Evolutionary conservation across 2,329 filamentous ascomycete species (phyloP).

Genomic region (Cercospora janseana): DNA sequence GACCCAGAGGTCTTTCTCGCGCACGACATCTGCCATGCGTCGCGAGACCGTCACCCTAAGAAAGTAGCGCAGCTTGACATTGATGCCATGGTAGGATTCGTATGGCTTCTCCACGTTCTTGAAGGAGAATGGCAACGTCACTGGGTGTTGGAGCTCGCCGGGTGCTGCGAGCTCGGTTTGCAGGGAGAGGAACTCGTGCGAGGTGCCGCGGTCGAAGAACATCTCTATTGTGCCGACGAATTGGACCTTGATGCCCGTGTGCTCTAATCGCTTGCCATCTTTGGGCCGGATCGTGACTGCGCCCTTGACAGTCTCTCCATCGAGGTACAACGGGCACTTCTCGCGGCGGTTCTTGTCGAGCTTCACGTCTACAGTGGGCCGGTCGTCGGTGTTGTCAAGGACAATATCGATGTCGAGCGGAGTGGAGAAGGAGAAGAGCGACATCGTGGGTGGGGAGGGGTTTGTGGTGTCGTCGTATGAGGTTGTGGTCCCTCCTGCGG

Average conservation of each 20-base stretch:
- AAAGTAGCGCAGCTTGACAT: slow-evolving; percentile 98
- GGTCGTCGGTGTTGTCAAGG: slow-evolving; percentile 90
- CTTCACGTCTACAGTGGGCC: slow-evolving; percentile 94
- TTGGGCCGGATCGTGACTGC: slow-evolving; percentile 93
- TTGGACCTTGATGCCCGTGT: slow-evolving; percentile 98
- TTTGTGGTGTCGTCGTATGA: background rate
- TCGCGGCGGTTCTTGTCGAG: slow-evolving; percentile 97
- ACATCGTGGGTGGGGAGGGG: slow-evolving; percentile 61
- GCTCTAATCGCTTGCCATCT: slow-evolving; percentile 95
- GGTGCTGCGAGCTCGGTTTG: slow-evolving; percentile 96
- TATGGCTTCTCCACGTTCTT: slow-evolving; percentile 99
- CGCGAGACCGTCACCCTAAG: slow-evolving; percentile 93
- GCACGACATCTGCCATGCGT: slow-evolving; percentile 95
- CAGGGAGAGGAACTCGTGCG: slow-evolving; percentile 97
- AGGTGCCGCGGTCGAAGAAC: slow-evolving; percentile 99
- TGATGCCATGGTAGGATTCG: slow-evolving; percentile 99
- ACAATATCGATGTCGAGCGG: slow-evolving; percentile 99
- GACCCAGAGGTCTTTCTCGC: slow-evolving; percentile 99
- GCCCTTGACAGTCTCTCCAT: slow-evolving; percentile 97
- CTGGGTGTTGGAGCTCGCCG: slow-evolving; percentile 95
- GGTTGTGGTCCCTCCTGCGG: background rate
- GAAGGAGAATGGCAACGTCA: slow-evolving; percentile 99
- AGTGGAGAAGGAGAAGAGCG: slow-evolving; percentile 91
- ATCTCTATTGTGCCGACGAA: slow-evolving; percentile 99
- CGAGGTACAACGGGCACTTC: slow-evolving; percentile 94